Evolutionary conservation across 345 rosid species (phyloP).

Genomic region (Bruguiera parviflora): DNA sequence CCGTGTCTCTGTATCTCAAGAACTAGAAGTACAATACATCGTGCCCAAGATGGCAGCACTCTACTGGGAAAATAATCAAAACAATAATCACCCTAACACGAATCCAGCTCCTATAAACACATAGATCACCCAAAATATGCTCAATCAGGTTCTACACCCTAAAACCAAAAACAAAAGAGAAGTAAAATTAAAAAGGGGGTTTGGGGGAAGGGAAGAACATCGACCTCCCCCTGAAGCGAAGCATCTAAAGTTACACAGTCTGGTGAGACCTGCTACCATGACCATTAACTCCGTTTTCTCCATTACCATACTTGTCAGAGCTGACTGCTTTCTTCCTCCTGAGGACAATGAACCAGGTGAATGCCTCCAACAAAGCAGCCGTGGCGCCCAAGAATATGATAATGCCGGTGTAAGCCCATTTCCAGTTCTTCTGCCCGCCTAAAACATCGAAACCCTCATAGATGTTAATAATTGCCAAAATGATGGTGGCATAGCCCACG

Average conservation of each 20-base stretch:
- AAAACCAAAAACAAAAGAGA: background rate
- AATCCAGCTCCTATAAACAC: too few relatives aligned
- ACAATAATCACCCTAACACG: too few relatives aligned
- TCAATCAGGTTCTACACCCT: too few relatives aligned
- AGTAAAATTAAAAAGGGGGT: background rate
- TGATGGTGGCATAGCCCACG: constrained; percentile 63
- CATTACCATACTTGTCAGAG: constrained; percentile 32
- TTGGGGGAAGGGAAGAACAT: background rate
- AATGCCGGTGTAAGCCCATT: constrained; percentile 47
- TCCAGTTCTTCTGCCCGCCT: constrained; percentile 57
- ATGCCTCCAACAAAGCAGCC: constrained; percentile 49
- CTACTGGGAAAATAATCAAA: too few relatives aligned
- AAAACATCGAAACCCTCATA: constrained; percentile 66
- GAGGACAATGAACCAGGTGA: constrained; percentile 72
- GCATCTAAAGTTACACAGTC: background rate
- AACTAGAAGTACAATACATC: too few relatives aligned
- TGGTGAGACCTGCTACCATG: constrained; percentile 12
- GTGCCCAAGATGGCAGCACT: too few relatives aligned
- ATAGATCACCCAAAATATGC: too few relatives aligned
- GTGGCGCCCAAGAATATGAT: constrained; percentile 51
- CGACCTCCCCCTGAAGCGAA: background rate
- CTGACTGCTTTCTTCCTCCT: constrained; percentile 44
- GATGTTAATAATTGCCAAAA: constrained; percentile 56
- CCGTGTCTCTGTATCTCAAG: too few relatives aligned
- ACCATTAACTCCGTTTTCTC: constrained; percentile 36